Evolutionary conservation across 1,284 basidiomycete genomes (phyloP).

Genomic region (Ceratobasidium sp.): DNA sequence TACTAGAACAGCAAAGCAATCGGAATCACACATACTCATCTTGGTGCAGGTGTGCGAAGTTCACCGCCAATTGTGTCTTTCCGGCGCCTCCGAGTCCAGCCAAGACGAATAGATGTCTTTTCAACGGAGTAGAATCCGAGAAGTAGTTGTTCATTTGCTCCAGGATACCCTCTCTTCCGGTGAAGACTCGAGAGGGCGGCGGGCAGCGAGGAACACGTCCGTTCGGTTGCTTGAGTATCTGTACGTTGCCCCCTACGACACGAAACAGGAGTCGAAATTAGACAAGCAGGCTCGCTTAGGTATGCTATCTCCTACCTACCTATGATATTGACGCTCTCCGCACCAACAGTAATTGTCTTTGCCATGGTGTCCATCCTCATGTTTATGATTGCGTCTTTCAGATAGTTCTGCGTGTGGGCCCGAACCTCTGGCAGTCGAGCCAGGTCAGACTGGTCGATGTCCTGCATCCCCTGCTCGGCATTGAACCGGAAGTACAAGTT

Average conservation of each 20-base stretch:
- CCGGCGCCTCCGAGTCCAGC: conserved; percentile 34
- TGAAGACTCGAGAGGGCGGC: background rate
- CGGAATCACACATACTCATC: conserved; percentile 4
- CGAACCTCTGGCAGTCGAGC: background rate
- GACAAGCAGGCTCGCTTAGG: background rate
- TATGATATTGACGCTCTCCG: conserved; percentile 11
- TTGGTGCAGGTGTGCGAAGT: background rate
- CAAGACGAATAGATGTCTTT: conserved; percentile 15
- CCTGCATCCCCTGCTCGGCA: conserved; percentile 29
- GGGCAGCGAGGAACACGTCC: background rate
- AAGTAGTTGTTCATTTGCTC: background rate
- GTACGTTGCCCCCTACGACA: background rate
- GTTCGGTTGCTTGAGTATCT: background rate
- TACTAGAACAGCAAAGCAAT: background rate
- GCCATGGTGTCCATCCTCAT: background rate
- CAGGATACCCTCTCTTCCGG: background rate
- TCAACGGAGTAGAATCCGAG: background rate
- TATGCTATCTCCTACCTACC: background rate
- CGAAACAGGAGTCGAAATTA: background rate
- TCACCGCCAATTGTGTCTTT: conserved; percentile 29
- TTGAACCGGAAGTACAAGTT: conserved; percentile 29
- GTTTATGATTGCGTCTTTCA: background rate
- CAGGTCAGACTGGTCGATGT: background rate
- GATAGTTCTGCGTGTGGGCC: conserved; percentile 15
- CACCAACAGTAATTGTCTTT: background rate